Conservation (phyloP, 2,329 filamentous ascomycete species). For the Ascochyta koolunga region DNA sequence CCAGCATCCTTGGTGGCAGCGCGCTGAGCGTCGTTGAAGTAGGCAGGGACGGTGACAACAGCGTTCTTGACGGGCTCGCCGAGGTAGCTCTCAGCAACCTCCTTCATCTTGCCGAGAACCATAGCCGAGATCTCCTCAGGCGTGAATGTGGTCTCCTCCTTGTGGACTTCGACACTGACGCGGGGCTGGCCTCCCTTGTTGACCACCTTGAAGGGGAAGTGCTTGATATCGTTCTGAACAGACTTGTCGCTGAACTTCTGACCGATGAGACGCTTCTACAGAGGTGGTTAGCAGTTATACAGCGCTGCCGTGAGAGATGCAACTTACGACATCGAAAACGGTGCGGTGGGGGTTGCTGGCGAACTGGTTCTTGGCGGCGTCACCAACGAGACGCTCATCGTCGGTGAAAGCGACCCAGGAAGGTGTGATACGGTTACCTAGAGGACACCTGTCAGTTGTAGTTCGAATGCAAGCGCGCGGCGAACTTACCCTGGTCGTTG, state of each 20-base stretch:
- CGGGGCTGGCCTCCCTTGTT: slow-evolving; percentile 89
- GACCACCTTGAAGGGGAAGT: slow-evolving; percentile 96
- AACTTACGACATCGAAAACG: slow-evolving; percentile 53
- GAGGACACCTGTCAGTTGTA: slow-evolving; percentile 31
- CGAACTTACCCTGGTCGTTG: slow-evolving; percentile 50
- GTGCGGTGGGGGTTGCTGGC: slow-evolving; percentile 58
- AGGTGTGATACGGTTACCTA: slow-evolving; percentile 52
- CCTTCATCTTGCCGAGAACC: slow-evolving; percentile 74
- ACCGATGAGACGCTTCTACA: slow-evolving; percentile 58
- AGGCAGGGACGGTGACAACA: slow-evolving; percentile 92
- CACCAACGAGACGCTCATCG: slow-evolving; percentile 94
- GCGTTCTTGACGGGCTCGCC: slow-evolving; percentile 85
- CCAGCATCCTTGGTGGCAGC: slow-evolving; percentile 97
- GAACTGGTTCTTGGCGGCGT: slow-evolving; percentile 66
- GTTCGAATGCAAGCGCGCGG: neutral
- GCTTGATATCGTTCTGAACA: slow-evolving; percentile 92
- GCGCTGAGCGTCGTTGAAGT: slow-evolving; percentile 98
- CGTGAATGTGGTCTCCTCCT: slow-evolving; percentile 72
- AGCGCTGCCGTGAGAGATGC: neutral
- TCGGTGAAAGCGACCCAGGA: slow-evolving; percentile 97
- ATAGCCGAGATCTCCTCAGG: slow-evolving; percentile 82
- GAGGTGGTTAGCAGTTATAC: slow-evolving; percentile 33
- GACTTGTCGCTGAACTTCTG: slow-evolving; percentile 64
- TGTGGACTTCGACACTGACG: slow-evolving; percentile 76
- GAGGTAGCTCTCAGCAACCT: slow-evolving; percentile 78